Percentiles rank a stretch among this genome's conserved stretches.
Conservation (phyloP, 192 early-diverging fungal genomes). For the Mortierella antarctica region DNA sequence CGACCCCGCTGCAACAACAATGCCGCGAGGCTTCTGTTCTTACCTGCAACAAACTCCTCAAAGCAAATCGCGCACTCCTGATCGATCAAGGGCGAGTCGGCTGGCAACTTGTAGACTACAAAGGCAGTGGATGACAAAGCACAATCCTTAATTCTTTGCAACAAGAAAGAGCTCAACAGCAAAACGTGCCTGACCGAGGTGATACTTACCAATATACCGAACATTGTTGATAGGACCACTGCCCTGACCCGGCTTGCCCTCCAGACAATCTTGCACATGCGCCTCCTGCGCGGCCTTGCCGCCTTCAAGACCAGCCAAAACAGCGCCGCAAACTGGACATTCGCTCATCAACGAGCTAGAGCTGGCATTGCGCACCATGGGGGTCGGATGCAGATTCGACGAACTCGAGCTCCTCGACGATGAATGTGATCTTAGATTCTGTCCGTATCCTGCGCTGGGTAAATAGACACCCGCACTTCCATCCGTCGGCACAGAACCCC, state of each 20-base stretch:
- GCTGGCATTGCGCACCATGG: constrained; percentile 54
- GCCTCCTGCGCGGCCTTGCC: constrained; percentile 62
- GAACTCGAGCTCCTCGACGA: constrained; percentile 46
- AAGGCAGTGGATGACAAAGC: not conserved
- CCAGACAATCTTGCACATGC: constrained; percentile 75
- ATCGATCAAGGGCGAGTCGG: constrained; percentile 69
- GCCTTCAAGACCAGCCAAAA: constrained; percentile 58
- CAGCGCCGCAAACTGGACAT: constrained; percentile 75
- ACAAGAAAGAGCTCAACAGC: not conserved
- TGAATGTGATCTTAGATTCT: constrained; percentile 17
- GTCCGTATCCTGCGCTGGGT: constrained; percentile 6
- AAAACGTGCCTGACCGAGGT: not conserved
- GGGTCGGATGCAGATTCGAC: constrained; percentile 37
- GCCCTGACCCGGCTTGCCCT: constrained; percentile 49
- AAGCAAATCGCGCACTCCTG: constrained; percentile 96
- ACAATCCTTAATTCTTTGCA: not conserved
- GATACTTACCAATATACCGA: constrained; percentile 72
- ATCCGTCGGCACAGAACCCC: constrained; percentile 1
- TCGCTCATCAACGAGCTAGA: constrained; percentile 72
- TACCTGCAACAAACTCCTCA: constrained; percentile 87
- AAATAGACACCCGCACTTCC: constrained; percentile 24
- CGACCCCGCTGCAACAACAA: not conserved
- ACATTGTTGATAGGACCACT: constrained; percentile 60
- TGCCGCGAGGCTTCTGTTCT: not conserved
- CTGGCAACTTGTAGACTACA: constrained; percentile 68